phyloP scores from a whole-genome alignment of 306 rosid species.

The Cucurbita argyrosperma region DNA sequence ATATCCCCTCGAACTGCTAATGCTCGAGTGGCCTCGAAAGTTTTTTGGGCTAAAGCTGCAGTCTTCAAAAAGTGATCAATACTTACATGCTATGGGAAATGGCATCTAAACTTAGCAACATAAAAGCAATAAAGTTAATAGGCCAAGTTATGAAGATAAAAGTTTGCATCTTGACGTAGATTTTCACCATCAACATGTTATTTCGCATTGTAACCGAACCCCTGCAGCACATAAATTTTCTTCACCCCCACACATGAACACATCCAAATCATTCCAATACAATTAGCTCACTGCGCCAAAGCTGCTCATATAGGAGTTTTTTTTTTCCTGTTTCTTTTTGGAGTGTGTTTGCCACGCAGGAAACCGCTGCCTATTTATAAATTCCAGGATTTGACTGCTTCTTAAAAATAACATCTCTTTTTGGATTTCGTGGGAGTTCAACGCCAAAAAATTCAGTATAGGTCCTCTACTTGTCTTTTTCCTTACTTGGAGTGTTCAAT shows the following conservation, averaged over 20 bases:
- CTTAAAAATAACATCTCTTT: neutral
- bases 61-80: conserved; percentile 42
- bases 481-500: neutral
- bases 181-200: neutral
- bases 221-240: neutral
- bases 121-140: neutral
- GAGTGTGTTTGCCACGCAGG: neutral
- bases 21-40: conserved; percentile 68
- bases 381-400: neutral
- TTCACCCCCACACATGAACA: neutral
- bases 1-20: conserved; percentile 58
- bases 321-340: too few relatives aligned
- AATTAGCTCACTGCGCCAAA: neutral
- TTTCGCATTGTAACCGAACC: neutral
- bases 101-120: neutral
- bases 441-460: neutral
- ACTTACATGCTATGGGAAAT: conserved; percentile 1
- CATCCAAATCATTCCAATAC: neutral
- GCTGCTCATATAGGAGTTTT: too few relatives aligned
- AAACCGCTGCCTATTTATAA: neutral
- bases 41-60: conserved; percentile 70
- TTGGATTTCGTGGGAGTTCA: neutral
- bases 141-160: neutral
- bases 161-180: neutral
- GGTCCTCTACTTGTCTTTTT: neutral